Evolutionary conservation across 106 monocot species (phyloP), one percentile per base, ranked within the genome.

Genomic region (Dioscorea zingiberensis): DNA sequence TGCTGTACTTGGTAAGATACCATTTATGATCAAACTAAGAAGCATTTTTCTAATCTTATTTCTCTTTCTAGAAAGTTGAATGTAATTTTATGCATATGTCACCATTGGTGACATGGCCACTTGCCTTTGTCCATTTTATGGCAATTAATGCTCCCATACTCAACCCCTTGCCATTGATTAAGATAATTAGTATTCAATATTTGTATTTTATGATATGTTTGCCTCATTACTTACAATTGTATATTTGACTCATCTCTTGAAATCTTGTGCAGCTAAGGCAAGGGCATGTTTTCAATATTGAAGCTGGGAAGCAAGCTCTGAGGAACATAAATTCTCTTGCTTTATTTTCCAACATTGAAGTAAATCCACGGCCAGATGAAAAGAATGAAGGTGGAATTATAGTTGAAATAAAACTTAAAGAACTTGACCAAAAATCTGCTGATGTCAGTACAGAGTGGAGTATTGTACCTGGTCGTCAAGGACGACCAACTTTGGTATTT

Each of bases 401-500:
- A 21, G 86, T 98, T 59, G 98, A 93, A 73, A 89, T 98, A 58
- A 93, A 93, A 70, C 81, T 98, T 17, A 93, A 93, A 68, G 98
- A 98, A 76, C 61, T 86, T 48, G 93, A 98, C 15, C 89, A 86
- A 48, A 98, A 98, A 59, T 87, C 86, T 58, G 86, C 93, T 54
- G 98, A 98, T 84, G 92, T 98, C 59, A 86, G 82, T 74, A 89
- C 98, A 47, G 98, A 89, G 68, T 98, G 92, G 98, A 89, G n/a
- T 76, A 86, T 98, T 27, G 89, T 93, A 27, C 86, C 93, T 72
- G 93, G 89, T 23, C 84, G 83, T 57, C 73, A 98, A 46, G 98
- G 98, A 48, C 73, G 88, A 48, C 93, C 98, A 64, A 84, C 88
- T 25, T 30, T 98, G 83, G 98, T 98, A 92, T 44, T 47, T 29